Evolutionary conservation across 2,329 filamentous ascomycete species (phyloP), one percentile per base, ranked within the genome.

Genomic region (Nectriaceae sp.): DNA sequence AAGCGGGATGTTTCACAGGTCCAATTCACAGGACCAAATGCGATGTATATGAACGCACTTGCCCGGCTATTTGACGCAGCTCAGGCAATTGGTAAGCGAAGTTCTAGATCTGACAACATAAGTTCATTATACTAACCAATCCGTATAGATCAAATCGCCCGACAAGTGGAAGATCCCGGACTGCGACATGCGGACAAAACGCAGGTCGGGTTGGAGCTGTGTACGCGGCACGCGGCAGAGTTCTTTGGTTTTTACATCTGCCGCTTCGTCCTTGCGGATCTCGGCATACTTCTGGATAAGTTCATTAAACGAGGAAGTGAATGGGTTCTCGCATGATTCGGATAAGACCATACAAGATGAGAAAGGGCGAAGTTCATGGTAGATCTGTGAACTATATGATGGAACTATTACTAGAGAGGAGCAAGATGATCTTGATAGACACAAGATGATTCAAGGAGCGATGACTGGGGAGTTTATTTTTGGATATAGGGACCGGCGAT

Each of bases 171-270:
- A 66, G 93, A 97, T 65, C 93, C 93, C 5, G 93, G 93, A 10
- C 80, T 97, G 46, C 89, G 89, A 59, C 90, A 94, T 70, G 91
- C 90, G 16, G 93, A 92, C 60, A 91, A 90, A 63, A 97, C 94
- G 8, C 92, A 97, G 65, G 92, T 99, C 44, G 94, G 94, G 10
- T 82, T 99, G 26, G 94, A 99, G 71, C 80, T 99, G 35, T 94
- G 90, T 66, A 91, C 91, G 29, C 84, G 93, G 35, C 93, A 97
- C 68, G 94, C 93, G 6, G 90, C 93, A 26, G 94, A 99, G 70
- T 99, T 99, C 71, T 99, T 99, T 68, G 92, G 88, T 15, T 97
- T 99, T 70, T 97, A 94, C 68, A 81, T 99, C 21, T 97, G 93
- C 70, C 87, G 94, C 16, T 99, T 99, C 67, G 91, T 92, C n/a